Evolutionary conservation across 805 yeast genomes (phyloP).

Genomic region (Cyberlindnera euphorbiae): DNA sequence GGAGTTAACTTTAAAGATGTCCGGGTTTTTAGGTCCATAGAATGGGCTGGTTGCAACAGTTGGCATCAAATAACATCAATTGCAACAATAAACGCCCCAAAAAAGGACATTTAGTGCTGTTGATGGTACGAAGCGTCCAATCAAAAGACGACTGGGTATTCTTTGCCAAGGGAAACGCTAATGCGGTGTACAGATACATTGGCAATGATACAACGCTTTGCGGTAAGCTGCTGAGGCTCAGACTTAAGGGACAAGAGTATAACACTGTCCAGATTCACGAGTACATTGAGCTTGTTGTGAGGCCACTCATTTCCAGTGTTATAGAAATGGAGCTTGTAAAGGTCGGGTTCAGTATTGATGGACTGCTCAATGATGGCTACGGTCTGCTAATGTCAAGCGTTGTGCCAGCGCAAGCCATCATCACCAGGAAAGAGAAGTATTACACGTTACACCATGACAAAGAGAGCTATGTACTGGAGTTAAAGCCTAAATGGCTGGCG

Average conservation of each 20-base stretch:
- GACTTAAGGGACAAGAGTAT: slow-evolving; percentile 22
- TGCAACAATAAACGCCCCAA: too few relatives aligned
- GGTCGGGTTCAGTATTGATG: slow-evolving; percentile 10
- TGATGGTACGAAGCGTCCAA: too few relatives aligned
- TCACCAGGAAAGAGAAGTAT: slow-evolving; percentile 31
- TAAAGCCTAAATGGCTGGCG: slow-evolving; percentile 63
- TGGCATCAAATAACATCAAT: too few relatives aligned
- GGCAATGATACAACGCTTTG: slow-evolving; percentile 32
- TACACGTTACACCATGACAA: slow-evolving; percentile 28
- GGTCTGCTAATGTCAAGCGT: slow-evolving; percentile 42
- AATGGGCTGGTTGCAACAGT: too few relatives aligned
- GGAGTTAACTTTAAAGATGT: too few relatives aligned
- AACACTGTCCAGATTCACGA: slow-evolving; percentile 14
- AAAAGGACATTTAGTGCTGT: too few relatives aligned
- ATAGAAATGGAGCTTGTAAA: slow-evolving; percentile 18
- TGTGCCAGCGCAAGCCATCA: slow-evolving; percentile 29
- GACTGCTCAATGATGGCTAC: slow-evolving; percentile 32
- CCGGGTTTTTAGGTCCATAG: too few relatives aligned
- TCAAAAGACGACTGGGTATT: slow-evolving; percentile 33
- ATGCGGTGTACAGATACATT: slow-evolving; percentile 37
- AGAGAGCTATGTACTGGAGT: slow-evolving; percentile 33
- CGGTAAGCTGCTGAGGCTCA: slow-evolving; percentile 29
- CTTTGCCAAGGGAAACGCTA: slow-evolving; percentile 48
- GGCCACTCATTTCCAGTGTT: slow-evolving; percentile 27
- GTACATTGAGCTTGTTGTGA: slow-evolving; percentile 8